These are phyloP conservation scores for Sindora glabra DNA, from an alignment of 306 rosid species.

Conservation along the genomic window DNA sequence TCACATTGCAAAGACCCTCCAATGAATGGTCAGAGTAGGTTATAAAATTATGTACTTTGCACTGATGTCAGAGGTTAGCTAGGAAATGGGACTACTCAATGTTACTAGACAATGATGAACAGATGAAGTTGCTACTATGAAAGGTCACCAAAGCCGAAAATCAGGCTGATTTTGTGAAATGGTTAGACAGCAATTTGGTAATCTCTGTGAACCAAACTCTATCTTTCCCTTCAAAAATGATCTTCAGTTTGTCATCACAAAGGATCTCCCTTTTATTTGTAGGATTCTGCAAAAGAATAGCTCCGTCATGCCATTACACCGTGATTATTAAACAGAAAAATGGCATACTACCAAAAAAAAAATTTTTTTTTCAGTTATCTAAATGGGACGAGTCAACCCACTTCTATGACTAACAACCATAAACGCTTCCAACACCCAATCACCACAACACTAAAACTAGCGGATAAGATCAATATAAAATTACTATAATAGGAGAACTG, in stretches of 20 bases:
- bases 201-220: constrained; percentile 51
- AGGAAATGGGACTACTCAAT: constrained; percentile 8
- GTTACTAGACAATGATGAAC: neutral
- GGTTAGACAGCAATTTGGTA: constrained; percentile 39
- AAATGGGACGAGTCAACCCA: neutral
- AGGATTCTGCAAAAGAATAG: constrained; percentile 51
- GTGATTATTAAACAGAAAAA: neutral
- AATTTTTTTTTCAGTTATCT: neutral
- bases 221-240: constrained; percentile 58
- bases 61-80: neutral
- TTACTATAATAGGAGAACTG: neutral
- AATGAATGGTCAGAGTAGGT: neutral
- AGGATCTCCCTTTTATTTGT: constrained; percentile 46
- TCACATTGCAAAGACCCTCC: too few species aligned
- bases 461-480: neutral
- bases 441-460: too few species aligned
- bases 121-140: constrained; percentile 7
- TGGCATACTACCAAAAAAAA: neutral
- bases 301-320: constrained; percentile 3
- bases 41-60: neutral
- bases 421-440: neutral
- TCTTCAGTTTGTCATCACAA: constrained; percentile 64
- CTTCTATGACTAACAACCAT: neutral
- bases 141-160: neutral
- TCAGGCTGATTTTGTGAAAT: constrained; percentile 42